Evolutionary conservation across 2,329 filamentous ascomycete species (phyloP).

Genomic region (Aspergillus amoenus): DNA sequence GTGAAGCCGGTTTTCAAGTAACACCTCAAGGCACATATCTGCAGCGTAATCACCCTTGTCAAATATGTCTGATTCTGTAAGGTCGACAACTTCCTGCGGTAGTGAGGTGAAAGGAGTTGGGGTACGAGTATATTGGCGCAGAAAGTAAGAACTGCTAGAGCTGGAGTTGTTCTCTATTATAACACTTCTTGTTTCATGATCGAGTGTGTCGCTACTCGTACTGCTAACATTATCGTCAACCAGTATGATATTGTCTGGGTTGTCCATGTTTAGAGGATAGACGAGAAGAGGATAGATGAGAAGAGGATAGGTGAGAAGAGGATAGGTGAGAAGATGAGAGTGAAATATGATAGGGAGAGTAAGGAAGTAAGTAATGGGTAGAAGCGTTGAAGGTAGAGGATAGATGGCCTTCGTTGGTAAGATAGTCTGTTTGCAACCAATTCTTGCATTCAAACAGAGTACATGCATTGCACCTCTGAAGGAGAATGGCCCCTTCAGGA

Average conservation of each 20-base stretch:
- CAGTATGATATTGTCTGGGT: neutral
- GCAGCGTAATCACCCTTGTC: slow-evolving; percentile 25
- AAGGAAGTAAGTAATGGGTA: neutral
- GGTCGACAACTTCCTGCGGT: slow-evolving; percentile 11
- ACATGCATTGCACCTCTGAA: no score
- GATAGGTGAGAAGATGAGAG: neutral
- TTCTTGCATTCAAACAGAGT: no score
- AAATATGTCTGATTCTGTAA: slow-evolving; percentile 8
- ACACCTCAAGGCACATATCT: slow-evolving; percentile 24
- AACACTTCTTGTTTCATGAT: neutral
- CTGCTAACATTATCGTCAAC: slow-evolving; percentile 5
- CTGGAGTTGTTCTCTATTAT: slow-evolving; percentile 18
- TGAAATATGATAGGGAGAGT: neutral
- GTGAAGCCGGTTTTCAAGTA: slow-evolving; percentile 14
- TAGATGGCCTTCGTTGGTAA: no score
- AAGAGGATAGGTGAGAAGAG: no score
- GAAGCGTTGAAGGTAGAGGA: neutral
- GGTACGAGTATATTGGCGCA: neutral
- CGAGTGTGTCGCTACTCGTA: slow-evolving; percentile 1
- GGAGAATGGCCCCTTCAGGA: no score
- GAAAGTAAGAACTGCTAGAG: slow-evolving; percentile 10
- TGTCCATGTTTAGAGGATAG: neutral
- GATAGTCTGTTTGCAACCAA: no score
- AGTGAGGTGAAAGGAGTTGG: neutral
- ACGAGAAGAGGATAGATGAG: neutral